Evolutionary conservation across 352 stramenopile species (phyloP), one percentile per base, ranked within the genome.

Genomic region (Blastocystis hominis): DNA sequence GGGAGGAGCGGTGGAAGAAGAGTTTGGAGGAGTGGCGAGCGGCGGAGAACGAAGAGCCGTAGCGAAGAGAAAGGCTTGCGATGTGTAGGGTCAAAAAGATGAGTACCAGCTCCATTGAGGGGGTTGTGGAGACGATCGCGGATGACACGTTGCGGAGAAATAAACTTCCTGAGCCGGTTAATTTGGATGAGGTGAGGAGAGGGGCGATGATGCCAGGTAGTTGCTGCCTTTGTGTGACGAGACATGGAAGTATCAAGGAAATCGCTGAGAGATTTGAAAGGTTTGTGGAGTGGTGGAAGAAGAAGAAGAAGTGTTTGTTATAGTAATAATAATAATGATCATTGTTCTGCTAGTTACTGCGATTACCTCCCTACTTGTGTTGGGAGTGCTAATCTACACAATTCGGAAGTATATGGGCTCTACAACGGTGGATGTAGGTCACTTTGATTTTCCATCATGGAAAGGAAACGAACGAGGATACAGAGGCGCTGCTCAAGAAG

Each of bases 1-100:
- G 77, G 7, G 17, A 63, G n/a, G 77, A 87, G 44, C 77, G 77
- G 9, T 87, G 77, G 77, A 61, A 46, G 20, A 87, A 77, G 46
- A 75, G 63, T 30, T 36, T 87, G n/a, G 20, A 47, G 42, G 66
- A 87, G 17, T 87, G 77, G 77, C 40, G 77, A 36, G 53, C 47
- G 0, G 66, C 61, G 47, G 77, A 64, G 30, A 68, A 47, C 9
- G 42, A 64, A 13, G 72, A 84, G 50, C 72, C 72, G 72, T 84
- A 64, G n/a, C 6, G 50, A 13, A n/a, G 47, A 1, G 53, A 53
- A 20, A 20, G 36, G 17, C 17, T 66, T 15, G 38, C 62, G 30
- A 55, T 2, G 30, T 17, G 72, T 69, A 84, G 72, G 24, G 46
- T 84, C 50, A 36, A 24, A 53, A 84, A 69, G 34, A 64, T 84